Percentiles rank a stretch among this genome's conserved stretches.
Evolutionary conservation across 2,329 filamentous ascomycete genomes (phyloP).

Genomic region (Talaromyces sp.): DNA sequence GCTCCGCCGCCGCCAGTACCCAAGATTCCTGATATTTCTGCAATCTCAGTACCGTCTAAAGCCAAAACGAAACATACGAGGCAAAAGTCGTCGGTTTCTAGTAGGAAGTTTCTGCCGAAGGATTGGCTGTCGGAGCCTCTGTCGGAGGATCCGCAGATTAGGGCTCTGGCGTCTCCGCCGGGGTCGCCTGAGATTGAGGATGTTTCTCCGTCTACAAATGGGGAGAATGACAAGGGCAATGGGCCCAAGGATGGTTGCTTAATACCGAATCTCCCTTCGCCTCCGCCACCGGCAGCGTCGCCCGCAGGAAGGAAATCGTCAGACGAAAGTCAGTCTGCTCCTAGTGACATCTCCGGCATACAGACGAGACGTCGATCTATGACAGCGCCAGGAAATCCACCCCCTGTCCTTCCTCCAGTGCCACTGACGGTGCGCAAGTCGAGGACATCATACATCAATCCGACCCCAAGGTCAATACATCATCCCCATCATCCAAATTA

Average conservation of each 20-base stretch:
- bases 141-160: constrained; percentile 40
- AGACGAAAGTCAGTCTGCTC: not conserved
- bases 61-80: constrained; percentile 27
- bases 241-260: not conserved
- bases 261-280: not conserved
- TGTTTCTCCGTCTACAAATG: not conserved
- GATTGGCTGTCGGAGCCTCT: constrained; percentile 32
- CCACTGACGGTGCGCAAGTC: constrained; percentile 31
- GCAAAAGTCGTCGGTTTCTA: constrained; percentile 37
- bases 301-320: not conserved
- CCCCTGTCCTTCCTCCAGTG: constrained; percentile 33
- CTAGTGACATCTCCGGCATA: not conserved
- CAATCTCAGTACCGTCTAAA: constrained; percentile 21
- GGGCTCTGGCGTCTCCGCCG: constrained; percentile 29
- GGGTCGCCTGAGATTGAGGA: constrained; percentile 12
- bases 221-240: not conserved
- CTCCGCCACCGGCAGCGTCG: not conserved
- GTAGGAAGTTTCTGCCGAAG: constrained; percentile 35
- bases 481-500: constrained; percentile 32
- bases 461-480: constrained; percentile 25
- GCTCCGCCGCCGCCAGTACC: constrained; percentile 18
- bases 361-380: constrained; percentile 22
- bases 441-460: constrained; percentile 24
- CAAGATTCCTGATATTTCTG: constrained; percentile 26
- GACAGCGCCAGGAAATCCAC: constrained; percentile 37